Conservation (phyloP, 208 protist genomes). For the Trypanosoma scelopori region DNA sequence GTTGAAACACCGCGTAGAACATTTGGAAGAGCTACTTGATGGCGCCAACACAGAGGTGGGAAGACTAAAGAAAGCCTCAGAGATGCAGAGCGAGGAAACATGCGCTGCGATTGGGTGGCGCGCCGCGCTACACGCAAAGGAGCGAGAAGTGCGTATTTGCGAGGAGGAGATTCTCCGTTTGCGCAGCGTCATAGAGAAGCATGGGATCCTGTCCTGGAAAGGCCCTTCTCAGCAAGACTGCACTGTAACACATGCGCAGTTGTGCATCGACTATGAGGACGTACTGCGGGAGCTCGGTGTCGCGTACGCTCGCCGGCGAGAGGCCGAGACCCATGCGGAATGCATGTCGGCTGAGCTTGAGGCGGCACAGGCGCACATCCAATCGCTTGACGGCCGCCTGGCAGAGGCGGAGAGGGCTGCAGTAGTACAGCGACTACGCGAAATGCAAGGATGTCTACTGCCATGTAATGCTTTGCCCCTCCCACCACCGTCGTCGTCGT, state of each 20-base stretch:
- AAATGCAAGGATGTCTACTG: slow-evolving; percentile 17
- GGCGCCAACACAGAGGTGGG: slow-evolving; percentile 61
- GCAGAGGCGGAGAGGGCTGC: slow-evolving; percentile 66
- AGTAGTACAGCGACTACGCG: slow-evolving; percentile 36
- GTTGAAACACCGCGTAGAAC: slow-evolving; percentile 55
- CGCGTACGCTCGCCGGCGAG: slow-evolving; percentile 54
- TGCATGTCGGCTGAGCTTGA: slow-evolving; percentile 63
- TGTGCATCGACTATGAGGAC: slow-evolving; percentile 27
- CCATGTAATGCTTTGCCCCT: background rate
- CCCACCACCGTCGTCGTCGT: background rate
- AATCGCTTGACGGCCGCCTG: slow-evolving; percentile 67
- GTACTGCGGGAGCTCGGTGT: slow-evolving; percentile 60
- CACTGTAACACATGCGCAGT: slow-evolving; percentile 15
- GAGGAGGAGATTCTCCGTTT: slow-evolving; percentile 77
- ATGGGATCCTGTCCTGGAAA: slow-evolving; percentile 38
- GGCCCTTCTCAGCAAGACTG: background rate
- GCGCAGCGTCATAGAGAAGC: slow-evolving; percentile 53
- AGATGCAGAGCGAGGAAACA: slow-evolving; percentile 42
- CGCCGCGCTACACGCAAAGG: slow-evolving; percentile 66
- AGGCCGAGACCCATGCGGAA: slow-evolving; percentile 61
- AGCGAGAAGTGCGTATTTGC: slow-evolving; percentile 72
- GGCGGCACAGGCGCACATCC: slow-evolving; percentile 71
- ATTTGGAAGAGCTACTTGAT: slow-evolving; percentile 63
- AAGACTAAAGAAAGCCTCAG: slow-evolving; percentile 46
- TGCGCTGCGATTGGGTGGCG: slow-evolving; percentile 29